These are phyloP conservation scores for Nakazawaea wickerhamii DNA, from an alignment of 805 yeast species.

Conservation along the genomic window DNA sequence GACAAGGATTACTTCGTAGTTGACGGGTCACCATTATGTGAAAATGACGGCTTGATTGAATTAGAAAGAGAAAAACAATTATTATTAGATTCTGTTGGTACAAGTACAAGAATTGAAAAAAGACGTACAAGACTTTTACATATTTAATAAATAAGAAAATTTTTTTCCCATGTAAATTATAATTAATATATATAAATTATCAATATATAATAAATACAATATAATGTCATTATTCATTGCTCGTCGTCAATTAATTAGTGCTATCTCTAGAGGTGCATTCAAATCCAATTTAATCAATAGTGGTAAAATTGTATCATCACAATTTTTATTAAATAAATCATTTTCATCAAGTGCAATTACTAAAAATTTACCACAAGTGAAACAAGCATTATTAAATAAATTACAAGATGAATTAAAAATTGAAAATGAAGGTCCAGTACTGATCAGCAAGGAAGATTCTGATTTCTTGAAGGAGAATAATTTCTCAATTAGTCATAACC, in stretches of 20 bases:
- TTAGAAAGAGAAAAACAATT: conserved; percentile 13
- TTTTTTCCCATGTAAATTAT: not conserved
- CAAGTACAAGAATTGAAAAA: conserved; percentile 20
- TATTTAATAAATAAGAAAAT: not conserved
- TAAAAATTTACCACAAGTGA: not conserved
- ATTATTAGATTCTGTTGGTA: conserved; percentile 2
- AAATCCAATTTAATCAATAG: not conserved
- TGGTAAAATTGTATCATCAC: not conserved
- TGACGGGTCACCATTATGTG: conserved; percentile 47
- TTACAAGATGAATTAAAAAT: conserved; percentile 1
- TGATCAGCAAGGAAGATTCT: conserved; percentile 1
- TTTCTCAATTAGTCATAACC: conserved; percentile 8
- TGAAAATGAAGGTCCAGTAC: conserved; percentile 4
- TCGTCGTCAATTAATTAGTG: not conserved
- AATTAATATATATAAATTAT: not conserved
- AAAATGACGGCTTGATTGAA: conserved; percentile 28
- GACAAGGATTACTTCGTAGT: conserved; percentile 50
- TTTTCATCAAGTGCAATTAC: conserved; percentile 1
- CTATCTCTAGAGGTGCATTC: not conserved
- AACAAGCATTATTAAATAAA: conserved; percentile 6
- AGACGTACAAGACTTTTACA: conserved; percentile 29
- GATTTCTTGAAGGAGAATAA: conserved; percentile 1
- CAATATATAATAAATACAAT: not conserved
- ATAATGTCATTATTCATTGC: conserved; percentile 1
- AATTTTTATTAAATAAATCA: not conserved